These are phyloP conservation scores for Neurospora intermedia DNA, from an alignment of 495 filamentous ascomycete genomes.

Conservation along the genomic window DNA sequence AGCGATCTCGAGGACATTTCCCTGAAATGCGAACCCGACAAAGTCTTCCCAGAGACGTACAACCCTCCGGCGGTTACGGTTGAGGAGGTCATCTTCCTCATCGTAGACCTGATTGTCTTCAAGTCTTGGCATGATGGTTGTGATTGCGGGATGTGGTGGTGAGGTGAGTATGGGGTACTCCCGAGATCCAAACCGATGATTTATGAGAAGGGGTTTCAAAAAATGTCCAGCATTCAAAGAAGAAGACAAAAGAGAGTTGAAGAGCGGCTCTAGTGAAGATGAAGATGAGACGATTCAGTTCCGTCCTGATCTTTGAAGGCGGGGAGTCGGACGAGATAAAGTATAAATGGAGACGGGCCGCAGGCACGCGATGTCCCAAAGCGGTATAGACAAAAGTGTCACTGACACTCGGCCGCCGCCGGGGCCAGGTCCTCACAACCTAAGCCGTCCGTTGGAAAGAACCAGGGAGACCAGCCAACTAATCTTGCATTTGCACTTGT, in stretches of 20 bases:
- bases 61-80: conserved; percentile 22
- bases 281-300: neutral
- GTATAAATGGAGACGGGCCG: neutral
- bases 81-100: conserved; percentile 26
- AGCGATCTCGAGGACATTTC: conserved; percentile 67
- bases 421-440: neutral
- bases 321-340: neutral
- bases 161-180: neutral
- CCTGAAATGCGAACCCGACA: conserved; percentile 58
- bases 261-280: neutral
- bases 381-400: neutral
- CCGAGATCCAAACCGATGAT: neutral
- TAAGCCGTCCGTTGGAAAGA: too few relatives aligned
- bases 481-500: neutral
- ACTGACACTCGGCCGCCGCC: neutral
- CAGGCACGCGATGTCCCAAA: neutral
- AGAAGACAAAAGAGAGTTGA: neutral
- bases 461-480: neutral
- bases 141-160: neutral
- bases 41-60: conserved; percentile 49
- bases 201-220: neutral
- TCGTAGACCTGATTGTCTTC: conserved; percentile 8
- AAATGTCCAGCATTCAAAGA: neutral
- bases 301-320: neutral
- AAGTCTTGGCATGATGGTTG: neutral